Evolutionary conservation across 2,329 filamentous ascomycete genomes (phyloP).

Genomic region (Proliferodiscus dingleyae): DNA sequence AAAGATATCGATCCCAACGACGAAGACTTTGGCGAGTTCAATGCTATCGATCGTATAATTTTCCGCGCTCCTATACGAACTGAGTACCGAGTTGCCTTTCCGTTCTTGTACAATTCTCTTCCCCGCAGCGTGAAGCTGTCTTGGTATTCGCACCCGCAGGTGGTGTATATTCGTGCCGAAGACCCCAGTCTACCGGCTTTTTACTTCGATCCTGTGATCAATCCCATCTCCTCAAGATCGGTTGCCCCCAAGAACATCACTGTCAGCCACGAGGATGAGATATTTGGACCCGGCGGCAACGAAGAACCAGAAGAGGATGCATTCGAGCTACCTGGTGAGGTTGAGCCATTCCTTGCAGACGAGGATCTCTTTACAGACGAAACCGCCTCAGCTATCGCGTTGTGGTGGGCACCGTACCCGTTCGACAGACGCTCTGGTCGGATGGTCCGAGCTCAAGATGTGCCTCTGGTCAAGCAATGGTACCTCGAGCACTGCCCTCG

Average conservation of each 20-base stretch:
- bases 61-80: conserved; percentile 93
- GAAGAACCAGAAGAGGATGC: conserved; percentile 68
- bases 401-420: conserved; percentile 98
- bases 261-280: conserved; percentile 84
- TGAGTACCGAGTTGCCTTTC: conserved; percentile 91
- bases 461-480: conserved; percentile 96
- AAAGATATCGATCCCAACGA: conserved; percentile 99
- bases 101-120: conserved; percentile 92
- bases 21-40: conserved; percentile 99
- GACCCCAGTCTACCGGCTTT: conserved; percentile 89
- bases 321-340: conserved; percentile 73
- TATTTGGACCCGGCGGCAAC: conserved; percentile 78
- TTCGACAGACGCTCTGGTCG: conserved; percentile 90
- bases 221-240: conserved; percentile 91
- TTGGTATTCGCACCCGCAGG: conserved; percentile 91
- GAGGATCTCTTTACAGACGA: conserved; percentile 86
- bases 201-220: conserved; percentile 96
- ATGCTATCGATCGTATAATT: conserved; percentile 98
- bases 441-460: conserved; percentile 96
- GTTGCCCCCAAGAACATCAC: conserved; percentile 94
- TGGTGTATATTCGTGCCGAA: conserved; percentile 84
- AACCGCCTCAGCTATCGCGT: conserved; percentile 81
- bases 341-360: conserved; percentile 84
- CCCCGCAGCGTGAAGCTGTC: conserved; percentile 89
- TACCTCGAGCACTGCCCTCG: conserved; percentile 93